Evolutionary conservation across 371 early-diverging fungal genomes (phyloP).

Genomic region (Catenaria anguillulae): DNA sequence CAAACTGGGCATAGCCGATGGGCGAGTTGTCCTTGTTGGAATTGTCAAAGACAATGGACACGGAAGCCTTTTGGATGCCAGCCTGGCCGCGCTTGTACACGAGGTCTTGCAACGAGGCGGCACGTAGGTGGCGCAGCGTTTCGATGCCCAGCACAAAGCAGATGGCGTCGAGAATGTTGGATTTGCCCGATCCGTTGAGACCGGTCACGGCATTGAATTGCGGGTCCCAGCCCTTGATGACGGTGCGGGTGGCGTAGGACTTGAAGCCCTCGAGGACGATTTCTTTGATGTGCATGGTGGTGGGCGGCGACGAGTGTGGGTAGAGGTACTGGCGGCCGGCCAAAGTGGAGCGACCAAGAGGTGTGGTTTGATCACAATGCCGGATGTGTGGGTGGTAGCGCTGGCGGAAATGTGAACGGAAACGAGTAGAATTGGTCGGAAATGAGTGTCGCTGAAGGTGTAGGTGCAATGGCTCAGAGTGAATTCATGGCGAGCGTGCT

Average conservation of each 20-base stretch:
- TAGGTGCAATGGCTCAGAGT: no score
- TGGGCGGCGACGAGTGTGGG: no score
- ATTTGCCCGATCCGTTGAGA: constrained; percentile 98
- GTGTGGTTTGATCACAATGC: no score
- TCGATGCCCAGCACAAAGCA: constrained; percentile 98
- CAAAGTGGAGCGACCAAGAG: no score
- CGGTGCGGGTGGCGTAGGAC: constrained; percentile 88
- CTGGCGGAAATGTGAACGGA: no score
- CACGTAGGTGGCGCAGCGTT: constrained; percentile 73
- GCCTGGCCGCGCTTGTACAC: constrained; percentile 97
- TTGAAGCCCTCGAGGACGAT: constrained; percentile 95
- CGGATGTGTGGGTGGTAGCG: no score
- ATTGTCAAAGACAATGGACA: constrained; percentile 93
- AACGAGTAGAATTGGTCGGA: no score
- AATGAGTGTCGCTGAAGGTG: no score
- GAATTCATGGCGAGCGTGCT: no score
- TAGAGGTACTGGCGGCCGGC: no score
- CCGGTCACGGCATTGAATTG: constrained; percentile 99
- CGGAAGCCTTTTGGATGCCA: constrained; percentile 89
- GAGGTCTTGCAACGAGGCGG: constrained; percentile 83
- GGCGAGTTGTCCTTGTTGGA: constrained; percentile 70
- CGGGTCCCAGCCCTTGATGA: constrained; percentile 89
- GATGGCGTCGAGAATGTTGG: constrained; percentile 98
- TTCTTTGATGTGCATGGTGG: constrained; percentile 94
- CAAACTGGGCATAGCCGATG: constrained; percentile 72